Percentiles rank a stretch among this genome's conserved stretches.
phyloP scores from a whole-genome alignment of 2,329 filamentous ascomycete genomes.

The Elsinoe ampelina region DNA sequence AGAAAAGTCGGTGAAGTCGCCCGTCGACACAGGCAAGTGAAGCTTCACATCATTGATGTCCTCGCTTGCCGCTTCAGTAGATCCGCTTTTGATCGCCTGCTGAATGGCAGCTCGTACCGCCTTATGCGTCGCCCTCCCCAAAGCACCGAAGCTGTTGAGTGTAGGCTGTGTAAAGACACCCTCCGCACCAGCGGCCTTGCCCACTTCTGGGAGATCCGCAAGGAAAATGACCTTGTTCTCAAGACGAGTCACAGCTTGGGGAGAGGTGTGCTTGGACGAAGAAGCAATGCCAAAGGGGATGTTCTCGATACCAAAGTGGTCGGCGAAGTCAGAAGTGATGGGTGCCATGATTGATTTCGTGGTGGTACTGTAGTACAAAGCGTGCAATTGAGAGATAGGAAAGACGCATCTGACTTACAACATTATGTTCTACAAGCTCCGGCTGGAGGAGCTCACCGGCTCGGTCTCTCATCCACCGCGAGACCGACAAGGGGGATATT shows the following conservation, averaged over 20 bases:
- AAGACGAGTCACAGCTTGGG: constrained; percentile 43
- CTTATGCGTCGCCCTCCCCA: constrained; percentile 29
- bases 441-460: not conserved
- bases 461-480: constrained; percentile 7
- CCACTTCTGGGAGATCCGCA: constrained; percentile 14
- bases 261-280: constrained; percentile 28
- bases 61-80: constrained; percentile 24
- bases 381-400: not conserved
- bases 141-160: constrained; percentile 43
- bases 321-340: constrained; percentile 12
- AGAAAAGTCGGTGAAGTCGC: constrained; percentile 51
- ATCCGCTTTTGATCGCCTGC: constrained; percentile 23
- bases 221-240: constrained; percentile 46
- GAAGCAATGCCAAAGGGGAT: constrained; percentile 47
- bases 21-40: constrained; percentile 47
- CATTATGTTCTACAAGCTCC: not conserved
- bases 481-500: not conserved
- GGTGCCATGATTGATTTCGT: constrained; percentile 1
- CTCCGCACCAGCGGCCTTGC: constrained; percentile 15
- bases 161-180: constrained; percentile 28
- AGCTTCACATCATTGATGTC: constrained; percentile 35
- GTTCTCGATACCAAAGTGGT: constrained; percentile 44
- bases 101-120: constrained; percentile 36
- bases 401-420: not conserved
- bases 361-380: not conserved